phyloP scores from a whole-genome alignment of 805 yeast genomes.

The Starmerella geochares region DNA sequence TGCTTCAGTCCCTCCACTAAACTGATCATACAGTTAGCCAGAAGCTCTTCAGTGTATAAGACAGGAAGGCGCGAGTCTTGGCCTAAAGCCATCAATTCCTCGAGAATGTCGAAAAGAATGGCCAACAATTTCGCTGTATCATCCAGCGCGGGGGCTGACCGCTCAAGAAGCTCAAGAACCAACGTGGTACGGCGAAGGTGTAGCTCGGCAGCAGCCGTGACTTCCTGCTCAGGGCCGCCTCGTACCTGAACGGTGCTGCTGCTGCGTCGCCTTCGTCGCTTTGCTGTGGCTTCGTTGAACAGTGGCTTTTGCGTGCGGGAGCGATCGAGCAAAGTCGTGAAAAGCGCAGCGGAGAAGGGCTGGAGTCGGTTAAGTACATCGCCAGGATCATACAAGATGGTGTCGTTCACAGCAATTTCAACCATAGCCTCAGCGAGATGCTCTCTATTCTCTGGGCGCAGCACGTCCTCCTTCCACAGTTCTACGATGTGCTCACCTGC shows the following conservation, averaged over 20 bases:
- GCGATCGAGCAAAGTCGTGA: conserved; percentile 45
- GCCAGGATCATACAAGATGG: conserved; percentile 38
- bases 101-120: conserved; percentile 33
- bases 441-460: conserved; percentile 51
- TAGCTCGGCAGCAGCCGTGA: conserved; percentile 61
- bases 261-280: conserved; percentile 67
- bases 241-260: conserved; percentile 52
- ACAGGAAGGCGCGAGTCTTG: conserved; percentile 88
- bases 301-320: conserved; percentile 11
- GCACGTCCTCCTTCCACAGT: conserved; percentile 39
- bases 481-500: conserved; percentile 44
- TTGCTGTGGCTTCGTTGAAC: conserved; percentile 20
- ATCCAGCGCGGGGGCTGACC: conserved; percentile 14
- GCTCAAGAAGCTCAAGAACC: conserved; percentile 69
- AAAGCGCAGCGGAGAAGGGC: conserved; percentile 50
- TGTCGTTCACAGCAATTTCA: conserved; percentile 41
- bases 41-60: conserved; percentile 77
- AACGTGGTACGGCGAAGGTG: conserved; percentile 72
- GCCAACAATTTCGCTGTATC: conserved; percentile 27
- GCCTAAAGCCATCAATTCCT: conserved; percentile 49
- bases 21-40: conserved; percentile 75
- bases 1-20: conserved; percentile 42
- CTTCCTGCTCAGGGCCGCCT: conserved; percentile 39
- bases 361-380: conserved; percentile 39
- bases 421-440: conserved; percentile 50